Evolutionary conservation across 345 rosid genomes (phyloP).

Genomic region (Ricinus communis): DNA sequence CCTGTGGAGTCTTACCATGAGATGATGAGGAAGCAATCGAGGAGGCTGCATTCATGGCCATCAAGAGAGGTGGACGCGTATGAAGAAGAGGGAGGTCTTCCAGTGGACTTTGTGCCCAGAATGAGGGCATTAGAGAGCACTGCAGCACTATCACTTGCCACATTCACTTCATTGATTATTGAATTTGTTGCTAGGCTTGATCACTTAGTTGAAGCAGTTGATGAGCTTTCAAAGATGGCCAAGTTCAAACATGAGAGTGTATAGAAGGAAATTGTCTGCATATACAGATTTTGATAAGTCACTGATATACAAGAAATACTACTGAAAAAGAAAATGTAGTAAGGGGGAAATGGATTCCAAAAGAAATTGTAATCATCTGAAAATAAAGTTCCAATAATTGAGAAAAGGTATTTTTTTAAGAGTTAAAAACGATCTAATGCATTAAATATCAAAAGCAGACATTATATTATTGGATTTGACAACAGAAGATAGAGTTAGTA

Average conservation of each 20-base stretch:
- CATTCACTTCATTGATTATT: conserved; percentile 58
- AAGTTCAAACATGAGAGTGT: conserved; percentile 43
- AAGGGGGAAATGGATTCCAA: too few species aligned
- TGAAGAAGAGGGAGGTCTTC: conserved; percentile 45
- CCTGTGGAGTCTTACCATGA: conserved; percentile 46
- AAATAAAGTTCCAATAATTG: neutral
- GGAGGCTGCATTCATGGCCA: conserved; percentile 62
- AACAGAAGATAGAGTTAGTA: too few species aligned
- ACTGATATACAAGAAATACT: neutral
- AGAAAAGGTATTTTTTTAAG: too few species aligned
- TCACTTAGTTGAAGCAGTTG: conserved; percentile 63
- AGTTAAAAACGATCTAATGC: too few species aligned
- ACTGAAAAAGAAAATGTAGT: too few species aligned
- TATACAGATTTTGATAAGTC: conserved; percentile 4
- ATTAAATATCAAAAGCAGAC: too few species aligned
- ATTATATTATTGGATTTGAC: too few species aligned
- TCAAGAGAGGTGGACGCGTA: conserved; percentile 53
- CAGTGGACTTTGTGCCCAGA: conserved; percentile 33
- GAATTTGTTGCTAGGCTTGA: conserved; percentile 67
- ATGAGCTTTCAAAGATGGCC: conserved; percentile 53
- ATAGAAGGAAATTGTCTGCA: conserved; percentile 9
- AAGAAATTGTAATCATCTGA: neutral
- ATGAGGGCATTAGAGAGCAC: conserved; percentile 63
- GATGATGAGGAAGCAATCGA: conserved; percentile 55
- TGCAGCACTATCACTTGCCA: conserved; percentile 54